These are phyloP conservation scores for Diaporthe sp. DNA, from an alignment of 2,329 filamentous ascomycete genomes.

Conservation along the genomic window DNA sequence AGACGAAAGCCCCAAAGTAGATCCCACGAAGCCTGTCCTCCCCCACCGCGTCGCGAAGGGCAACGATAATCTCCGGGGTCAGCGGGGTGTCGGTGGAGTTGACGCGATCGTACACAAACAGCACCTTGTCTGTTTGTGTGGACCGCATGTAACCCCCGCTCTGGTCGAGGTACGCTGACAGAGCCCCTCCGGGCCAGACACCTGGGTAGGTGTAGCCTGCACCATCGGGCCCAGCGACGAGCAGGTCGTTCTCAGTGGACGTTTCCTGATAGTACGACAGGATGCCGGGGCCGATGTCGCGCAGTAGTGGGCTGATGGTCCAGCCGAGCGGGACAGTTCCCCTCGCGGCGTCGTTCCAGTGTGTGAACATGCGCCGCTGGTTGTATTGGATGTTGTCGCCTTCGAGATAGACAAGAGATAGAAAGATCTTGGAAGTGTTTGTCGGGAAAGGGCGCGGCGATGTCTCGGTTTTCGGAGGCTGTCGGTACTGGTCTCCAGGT, in stretches of 20 bases:
- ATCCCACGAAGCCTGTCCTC: neutral
- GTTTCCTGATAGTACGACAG: neutral
- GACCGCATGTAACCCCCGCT: neutral
- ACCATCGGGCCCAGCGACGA: neutral
- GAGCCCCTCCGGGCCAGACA: neutral
- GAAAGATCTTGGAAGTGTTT: neutral
- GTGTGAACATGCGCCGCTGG: neutral
- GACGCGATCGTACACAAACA: neutral
- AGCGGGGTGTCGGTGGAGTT: neutral
- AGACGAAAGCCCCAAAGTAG: neutral
- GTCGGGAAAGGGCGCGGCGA: neutral
- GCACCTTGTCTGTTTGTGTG: neutral
- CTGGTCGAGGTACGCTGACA: neutral
- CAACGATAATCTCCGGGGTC: neutral
- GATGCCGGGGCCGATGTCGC: neutral
- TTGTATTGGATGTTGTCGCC: neutral
- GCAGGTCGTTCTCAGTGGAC: neutral
- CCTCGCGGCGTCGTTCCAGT: neutral
- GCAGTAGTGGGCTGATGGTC: neutral
- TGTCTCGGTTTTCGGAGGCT: neutral
- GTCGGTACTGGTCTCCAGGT: neutral
- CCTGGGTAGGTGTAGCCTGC: neutral
- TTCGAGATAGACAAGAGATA: neutral
- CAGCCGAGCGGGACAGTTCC: neutral
- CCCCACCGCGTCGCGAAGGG: conserved; percentile 1